Evolutionary conservation across 2,329 filamentous ascomycete species (phyloP).

Genomic region (Stemphylium lycopersici): DNA sequence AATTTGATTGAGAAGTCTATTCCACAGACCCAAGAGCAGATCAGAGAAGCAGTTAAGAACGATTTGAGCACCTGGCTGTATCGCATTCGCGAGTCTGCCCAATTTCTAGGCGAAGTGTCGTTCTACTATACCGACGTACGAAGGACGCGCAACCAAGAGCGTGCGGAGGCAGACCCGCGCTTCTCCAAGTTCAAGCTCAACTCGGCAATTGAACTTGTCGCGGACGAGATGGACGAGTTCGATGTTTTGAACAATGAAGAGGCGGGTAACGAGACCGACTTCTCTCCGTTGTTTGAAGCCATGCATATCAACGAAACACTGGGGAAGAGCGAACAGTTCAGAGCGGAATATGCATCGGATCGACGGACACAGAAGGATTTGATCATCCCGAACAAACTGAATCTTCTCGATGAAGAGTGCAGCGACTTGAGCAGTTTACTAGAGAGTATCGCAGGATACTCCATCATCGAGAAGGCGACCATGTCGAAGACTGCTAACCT

Average conservation of each 20-base stretch:
- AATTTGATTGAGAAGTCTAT: conserved; percentile 96
- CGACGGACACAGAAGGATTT: conserved; percentile 90
- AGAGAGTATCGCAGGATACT: conserved; percentile 94
- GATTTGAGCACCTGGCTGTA: conserved; percentile 98
- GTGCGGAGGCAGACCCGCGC: conserved; percentile 76
- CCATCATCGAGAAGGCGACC: conserved; percentile 93
- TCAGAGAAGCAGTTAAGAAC: conserved; percentile 95
- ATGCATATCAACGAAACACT: conserved; percentile 95
- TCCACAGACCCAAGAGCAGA: conserved; percentile 87
- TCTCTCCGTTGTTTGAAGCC: conserved; percentile 91
- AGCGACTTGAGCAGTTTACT: conserved; percentile 86
- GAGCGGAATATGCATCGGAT: conserved; percentile 88
- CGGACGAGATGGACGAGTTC: conserved; percentile 93
- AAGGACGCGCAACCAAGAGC: conserved; percentile 79
- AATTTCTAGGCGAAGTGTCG: conserved; percentile 93
- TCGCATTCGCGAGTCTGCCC: conserved; percentile 91
- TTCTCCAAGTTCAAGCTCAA: conserved; percentile 88
- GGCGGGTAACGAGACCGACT: conserved; percentile 85
- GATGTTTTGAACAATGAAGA: conserved; percentile 90
- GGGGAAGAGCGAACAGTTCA: conserved; percentile 89
- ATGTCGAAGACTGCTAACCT: conserved; percentile 86
- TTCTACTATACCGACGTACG: conserved; percentile 95
- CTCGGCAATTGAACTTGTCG: conserved; percentile 92
- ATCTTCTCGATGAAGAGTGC: conserved; percentile 81
- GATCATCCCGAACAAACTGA: conserved; percentile 76